Base-by-base conservation (phyloP, 1,284 basidiomycete genomes). In the Ustilago curta region DNA sequence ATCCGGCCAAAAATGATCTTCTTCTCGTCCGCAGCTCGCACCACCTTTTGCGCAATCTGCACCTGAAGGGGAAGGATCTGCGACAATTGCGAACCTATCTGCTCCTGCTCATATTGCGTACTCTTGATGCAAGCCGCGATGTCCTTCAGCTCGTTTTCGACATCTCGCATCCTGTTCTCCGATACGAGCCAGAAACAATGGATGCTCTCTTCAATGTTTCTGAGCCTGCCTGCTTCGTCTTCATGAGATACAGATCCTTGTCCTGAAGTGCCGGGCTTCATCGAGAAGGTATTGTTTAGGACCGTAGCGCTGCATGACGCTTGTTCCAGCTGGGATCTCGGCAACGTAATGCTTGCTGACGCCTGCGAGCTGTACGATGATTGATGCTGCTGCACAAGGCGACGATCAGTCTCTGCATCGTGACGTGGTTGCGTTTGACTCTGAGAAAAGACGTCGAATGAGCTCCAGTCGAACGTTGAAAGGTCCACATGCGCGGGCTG, bases 131-230 rank as follows among this genome's bases (percentile, higher is more conserved):
- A 39, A 25, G 48, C 16, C 12, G 39, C 8, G 8, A 61, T 18
- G 11, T 35, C 29, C 7, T 25, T 40, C 6, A 71, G 53, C 25
- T 71, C 63, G n/a, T 53, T 27, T 43, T 71, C 45, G 23, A 71
- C 45, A 23, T 43, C 37, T 9, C n/a, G 16, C 45, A 66, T 56
- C 12, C 62, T 25, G n/a, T 54, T 47, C 18, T 71, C 69, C 8
- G 58, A 61, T 1, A 61, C 69, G 3, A 61, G 55, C 59, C 69
- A 71, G 23, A 71, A 61, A 42, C 69, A 54, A 1, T 71, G 58
- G 3, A 62, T 53, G 44, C 35, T 57, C 18, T 60, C 57, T n/a
- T 64, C 52, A 29, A 70, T 48, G 23, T 53, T 19, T 18, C 44
- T 64, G 29, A 70, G 57, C 31, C 23, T 8, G 12, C 18, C 29